Evolutionary conservation across 1,139 yeast species (phyloP), one percentile per base, ranked within the genome.

Genomic region (Kazachstania sp.): DNA sequence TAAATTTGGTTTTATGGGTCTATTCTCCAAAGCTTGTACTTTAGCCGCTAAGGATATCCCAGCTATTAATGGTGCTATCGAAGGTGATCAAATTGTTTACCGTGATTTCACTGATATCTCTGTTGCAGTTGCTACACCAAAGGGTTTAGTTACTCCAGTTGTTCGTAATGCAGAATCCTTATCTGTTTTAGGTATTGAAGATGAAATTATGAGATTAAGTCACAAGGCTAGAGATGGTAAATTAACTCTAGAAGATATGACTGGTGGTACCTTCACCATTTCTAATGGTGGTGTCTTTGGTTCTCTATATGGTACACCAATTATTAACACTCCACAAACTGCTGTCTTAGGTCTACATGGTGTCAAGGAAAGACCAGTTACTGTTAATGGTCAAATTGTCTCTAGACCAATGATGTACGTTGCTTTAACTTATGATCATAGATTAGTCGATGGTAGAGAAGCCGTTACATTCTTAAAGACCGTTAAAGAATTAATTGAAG

Each of bases 241-340:
- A 74, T 79, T 92, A 66, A 86, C 97, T 49, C 74, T 92, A 59
- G 99, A 92, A 75, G 99, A 92, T 71, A 92, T 94, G 98, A 81
- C 97, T 53, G 98, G 99, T 69, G 99, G 99, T 70, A 90, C 97
- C 53, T 90, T 92, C 76, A 92, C 99, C 65, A 92, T 92, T 64
- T 92, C 98, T 51, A 92, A 92, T 74, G 99, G 99, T 69, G 99
- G 99, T 70, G 97, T 92, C 51, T 92, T 92, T 63, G 99, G 99
- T 54, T 92, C 98, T 34, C 76, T 92, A 59, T 87, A 86, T 71
- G 98, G 98, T 69, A 92, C 99, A 48, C 99, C 99, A 66, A 92
- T 92, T 71, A 92, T 92, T 70, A 92, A 92, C 78, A 74, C 86
- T 80, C 98, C 98, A 48, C 99, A 92, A 75, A 86, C 96, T 50